Base-by-base conservation (phyloP, 441 rosid genomes). In the Aleurites moluccanus region DNA sequence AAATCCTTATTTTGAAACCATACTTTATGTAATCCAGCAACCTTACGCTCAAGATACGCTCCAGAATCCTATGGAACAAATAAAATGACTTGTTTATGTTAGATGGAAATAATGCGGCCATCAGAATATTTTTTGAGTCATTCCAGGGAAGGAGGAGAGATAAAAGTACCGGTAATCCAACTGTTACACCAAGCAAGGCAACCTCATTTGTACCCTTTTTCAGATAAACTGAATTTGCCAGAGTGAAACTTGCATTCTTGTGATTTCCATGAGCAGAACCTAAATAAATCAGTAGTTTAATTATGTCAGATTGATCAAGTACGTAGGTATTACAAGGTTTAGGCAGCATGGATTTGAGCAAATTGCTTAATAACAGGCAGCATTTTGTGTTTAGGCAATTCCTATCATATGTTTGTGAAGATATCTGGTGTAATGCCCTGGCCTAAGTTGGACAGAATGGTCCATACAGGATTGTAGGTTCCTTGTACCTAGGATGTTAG, bases 131-230 rank as follows among this genome's bases (percentile, higher is more conserved):
- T 71, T 57, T 73, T 21, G 9, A 44, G 47, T 67, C 60, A 35
- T 45, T 67, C n/a, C 47, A 64, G 30, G 53, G 55, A 30, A 44
- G 67, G 64, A 52, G 52, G 62, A 25, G 49, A 73, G 53, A 75
- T 62, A 57, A 73, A 73, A 75, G 70, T 87, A 92, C 97, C 87
- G 88, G 97, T 68, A 88, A 81, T 71, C 97, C 94, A 13, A 88
- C 87, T 75, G 85, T 88, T 28, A 82, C 91, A 63, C 97, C 87
- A 21, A 90, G 91, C 56, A 90, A 79, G 76, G 96, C 84, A 68
- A 87, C 69, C 55, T 79, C 72, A 67, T 91, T 92, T 81, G 81
- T 84, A 78, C 93, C 97, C 49, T 77, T 78, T 28, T 77, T 84
- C 78, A 91, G 65, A 62, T 75, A 59, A 75, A 91, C 27, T 25